Evolutionary conservation across 164 flowering plant genomes (phyloP), one percentile per base, ranked within the genome.

Genomic region (Euptelea pleiosperma): DNA sequence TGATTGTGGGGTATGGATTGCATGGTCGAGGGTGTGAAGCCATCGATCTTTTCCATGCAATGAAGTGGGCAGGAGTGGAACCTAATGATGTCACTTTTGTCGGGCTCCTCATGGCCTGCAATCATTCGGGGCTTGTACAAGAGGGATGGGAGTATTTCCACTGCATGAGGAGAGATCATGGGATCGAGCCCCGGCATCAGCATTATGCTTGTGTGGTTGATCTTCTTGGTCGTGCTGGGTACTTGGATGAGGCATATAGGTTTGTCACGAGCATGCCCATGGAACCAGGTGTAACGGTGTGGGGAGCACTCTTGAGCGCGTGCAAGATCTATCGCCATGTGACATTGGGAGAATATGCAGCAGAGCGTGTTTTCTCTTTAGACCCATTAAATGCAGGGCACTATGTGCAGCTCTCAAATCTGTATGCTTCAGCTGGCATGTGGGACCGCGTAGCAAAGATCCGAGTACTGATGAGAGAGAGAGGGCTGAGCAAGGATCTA

Each of bases 201-300:
- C 76, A 72, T 25, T 72, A 72, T 52, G 72, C 76, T 44, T 68
- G 72, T 57, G 57, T 72, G 43, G 76, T 72, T 37, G 72, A 68
- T 52, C 70, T 72, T 35, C 60, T 72, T 41, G 66, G 72, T 6
- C 72, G 72, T 35, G 69, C 69, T 9, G 76, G 76, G 18, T 64
- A 60, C 53, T 52, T 68, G 54, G 54, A 64, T 8, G 53, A 64
- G 70, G 76, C 76, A 1, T 72, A 61, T 48, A 57, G 68, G 8
- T 72, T 72, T 51, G 52, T 65, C 52, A 55, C 35, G 65, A 68
- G 36, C 18, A 72, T 68, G 73, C 73, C 73, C 45, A 68, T 64
- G 36, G 66, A 68, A 43, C 70, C 73, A 29, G 67, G 43, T 11
- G 62, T 68, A 26, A 68, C 73, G 18, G 73, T 64, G 35, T 72